These are phyloP conservation scores for Ceratobasidium sp. DNA, from an alignment of 1,284 basidiomycete species.

Conservation along the genomic window DNA sequence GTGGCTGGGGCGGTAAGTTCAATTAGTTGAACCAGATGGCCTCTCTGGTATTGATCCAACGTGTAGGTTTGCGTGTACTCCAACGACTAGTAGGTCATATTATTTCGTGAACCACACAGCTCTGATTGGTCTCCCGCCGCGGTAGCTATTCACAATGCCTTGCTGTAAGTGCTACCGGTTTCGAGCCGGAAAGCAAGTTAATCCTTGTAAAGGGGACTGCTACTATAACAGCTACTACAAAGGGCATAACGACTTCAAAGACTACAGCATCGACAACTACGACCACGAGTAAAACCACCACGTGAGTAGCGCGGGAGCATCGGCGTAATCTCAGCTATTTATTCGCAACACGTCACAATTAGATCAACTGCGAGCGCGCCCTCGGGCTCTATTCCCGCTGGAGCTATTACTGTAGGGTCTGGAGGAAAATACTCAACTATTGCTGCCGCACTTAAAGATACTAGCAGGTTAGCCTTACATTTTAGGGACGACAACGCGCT, in stretches of 20 bases:
- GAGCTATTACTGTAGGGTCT: conserved; percentile 45
- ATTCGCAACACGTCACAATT: not conserved
- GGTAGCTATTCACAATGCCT: conserved; percentile 28
- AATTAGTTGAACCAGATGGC: not conserved
- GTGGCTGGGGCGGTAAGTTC: conserved; percentile 12
- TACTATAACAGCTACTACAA: not conserved
- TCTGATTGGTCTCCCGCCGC: not conserved
- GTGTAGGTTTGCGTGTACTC: conserved; percentile 16
- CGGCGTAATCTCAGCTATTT: not conserved
- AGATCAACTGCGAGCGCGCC: conserved; percentile 38
- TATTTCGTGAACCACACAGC: not conserved
- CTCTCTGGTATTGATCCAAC: not conserved
- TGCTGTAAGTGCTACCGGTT: not conserved
- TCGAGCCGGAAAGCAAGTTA: too few relatives aligned
- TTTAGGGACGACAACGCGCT: conserved; percentile 40
- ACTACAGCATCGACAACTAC: not conserved
- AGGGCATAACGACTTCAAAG: not conserved
- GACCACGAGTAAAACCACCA: not conserved
- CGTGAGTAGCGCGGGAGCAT: not conserved
- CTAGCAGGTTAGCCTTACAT: conserved; percentile 45
- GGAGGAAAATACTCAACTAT: conserved; percentile 45
- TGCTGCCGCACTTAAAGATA: conserved; percentile 26
- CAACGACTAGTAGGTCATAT: conserved; percentile 8
- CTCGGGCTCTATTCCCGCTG: conserved; percentile 52
- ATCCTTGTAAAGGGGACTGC: not conserved